A percentile compares a stretch with the other conserved stretches of the same genome.
Conservation (phyloP, 306 rosid species). For the Dalbergia cochinchinensis region DNA sequence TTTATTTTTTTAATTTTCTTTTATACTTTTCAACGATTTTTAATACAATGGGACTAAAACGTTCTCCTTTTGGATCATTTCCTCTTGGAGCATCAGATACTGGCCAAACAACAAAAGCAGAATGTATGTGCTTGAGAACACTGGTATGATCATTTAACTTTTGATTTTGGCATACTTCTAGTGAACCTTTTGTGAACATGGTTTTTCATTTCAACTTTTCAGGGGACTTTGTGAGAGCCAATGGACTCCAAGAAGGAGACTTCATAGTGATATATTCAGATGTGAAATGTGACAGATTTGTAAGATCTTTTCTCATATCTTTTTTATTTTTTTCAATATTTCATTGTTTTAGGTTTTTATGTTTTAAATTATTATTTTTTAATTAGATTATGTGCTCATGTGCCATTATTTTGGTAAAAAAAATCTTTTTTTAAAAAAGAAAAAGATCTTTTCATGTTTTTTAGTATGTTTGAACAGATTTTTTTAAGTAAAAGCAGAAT, state of each 20-base stretch:
- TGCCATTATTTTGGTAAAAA: too few species aligned
- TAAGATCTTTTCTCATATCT: conserved; percentile 42
- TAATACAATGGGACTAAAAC: conserved; percentile 38
- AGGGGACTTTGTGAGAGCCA: conserved; percentile 98
- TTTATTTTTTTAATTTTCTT: neutral
- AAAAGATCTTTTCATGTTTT: too few species aligned
- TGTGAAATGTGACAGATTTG: conserved; percentile 86
- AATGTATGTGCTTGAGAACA: conserved; percentile 98
- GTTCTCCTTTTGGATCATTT: conserved; percentile 27
- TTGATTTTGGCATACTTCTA: neutral
- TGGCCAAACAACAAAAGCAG: conserved; percentile 99
- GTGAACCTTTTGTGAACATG: neutral
- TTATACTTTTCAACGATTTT: neutral
- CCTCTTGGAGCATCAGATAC: conserved; percentile 79
- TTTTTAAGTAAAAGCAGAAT: too few species aligned
- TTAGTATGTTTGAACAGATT: too few species aligned
- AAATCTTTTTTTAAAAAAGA: too few species aligned
- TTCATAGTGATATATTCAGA: conserved; percentile 96
- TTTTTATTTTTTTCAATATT: neutral
- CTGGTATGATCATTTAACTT: conserved; percentile 62
- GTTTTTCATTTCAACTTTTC: conserved; percentile 15
- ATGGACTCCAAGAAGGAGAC: conserved; percentile 99
- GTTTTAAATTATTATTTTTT: neutral
- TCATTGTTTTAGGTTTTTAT: neutral
- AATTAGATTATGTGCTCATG: too few species aligned